Base-by-base conservation (phyloP, 306 rosid species). In the Quercus dentata region DNA sequence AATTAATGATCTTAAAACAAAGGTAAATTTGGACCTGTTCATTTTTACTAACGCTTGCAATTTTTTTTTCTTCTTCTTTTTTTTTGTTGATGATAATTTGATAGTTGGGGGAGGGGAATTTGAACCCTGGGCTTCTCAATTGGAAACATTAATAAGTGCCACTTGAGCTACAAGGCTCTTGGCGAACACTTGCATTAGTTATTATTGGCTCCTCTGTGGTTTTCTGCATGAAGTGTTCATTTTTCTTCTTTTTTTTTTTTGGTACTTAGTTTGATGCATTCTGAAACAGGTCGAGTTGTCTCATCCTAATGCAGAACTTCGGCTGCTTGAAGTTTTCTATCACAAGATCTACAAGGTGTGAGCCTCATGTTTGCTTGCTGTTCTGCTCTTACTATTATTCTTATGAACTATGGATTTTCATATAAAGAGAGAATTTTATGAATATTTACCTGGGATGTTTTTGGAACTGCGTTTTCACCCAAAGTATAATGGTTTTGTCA, bases 311-410 rank as follows among this genome's bases (percentile, higher is more conserved):
- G 97, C 96, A 27, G 97, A 94, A 82, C 95, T 94, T 76, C 86
- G 98, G 88, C 72, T 94, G 97, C 95, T 94, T 69, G 97, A 94
- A 90, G 95, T 94, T 74, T 94, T 91, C 87, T 91, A 91, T 87
- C 97, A 91, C 84, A 94, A 90, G 88, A 94, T 94, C 79, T 94
- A 91, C 88, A 91, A 94, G 98, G 97, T 94, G 31, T 67, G 84
- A 73, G 4, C 46, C 65, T 59, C 20, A 18, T 82, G 79, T 75
- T 69, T 82, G 72, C 77, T 61, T 28, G 65, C 49, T 54, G 71
- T 71, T 77, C 72, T 18, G 18, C 41, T 58, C 76, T 78, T 73
- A 75, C 79, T 80, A 25, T 1, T 38, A 35, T 70, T 59, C 14
- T 54, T 71, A 15, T 81, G 76, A 74, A 13, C 18, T 21, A 9